Conservation (phyloP, 768 basidiomycete species). For the Termitomyces sp. region DNA sequence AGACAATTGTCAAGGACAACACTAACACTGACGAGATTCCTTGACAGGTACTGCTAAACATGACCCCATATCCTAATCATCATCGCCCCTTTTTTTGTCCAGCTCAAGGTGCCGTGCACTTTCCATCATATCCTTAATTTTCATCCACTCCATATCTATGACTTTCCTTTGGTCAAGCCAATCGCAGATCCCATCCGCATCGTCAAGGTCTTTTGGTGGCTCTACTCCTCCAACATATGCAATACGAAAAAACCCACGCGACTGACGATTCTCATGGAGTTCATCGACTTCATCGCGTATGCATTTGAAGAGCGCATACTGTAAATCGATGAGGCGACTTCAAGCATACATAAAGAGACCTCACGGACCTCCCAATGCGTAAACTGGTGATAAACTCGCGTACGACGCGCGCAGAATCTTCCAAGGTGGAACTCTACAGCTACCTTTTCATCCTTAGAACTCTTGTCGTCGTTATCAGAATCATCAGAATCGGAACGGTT, state of each 20-base stretch:
- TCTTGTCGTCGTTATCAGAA: conserved; percentile 11
- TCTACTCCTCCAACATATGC: conserved; percentile 45
- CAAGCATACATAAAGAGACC: neutral
- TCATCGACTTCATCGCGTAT: conserved; percentile 55
- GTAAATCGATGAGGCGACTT: conserved; percentile 7
- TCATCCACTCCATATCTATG: conserved; percentile 66
- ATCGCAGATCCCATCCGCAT: conserved; percentile 77
- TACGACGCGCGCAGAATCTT: conserved; percentile 73
- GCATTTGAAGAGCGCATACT: conserved; percentile 62
- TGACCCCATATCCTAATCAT: conserved; percentile 19
- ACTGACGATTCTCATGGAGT: conserved; percentile 31
- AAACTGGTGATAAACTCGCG: conserved; percentile 63
- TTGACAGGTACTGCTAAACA: neutral
- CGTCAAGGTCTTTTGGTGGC: conserved; percentile 61
- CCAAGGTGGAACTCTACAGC: conserved; percentile 55
- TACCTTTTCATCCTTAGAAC: conserved; percentile 6
- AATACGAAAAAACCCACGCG: conserved; percentile 49
- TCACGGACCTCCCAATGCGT: conserved; percentile 77
- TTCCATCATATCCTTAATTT: conserved; percentile 69
- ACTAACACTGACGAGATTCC: neutral
- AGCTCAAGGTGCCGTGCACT: conserved; percentile 60
- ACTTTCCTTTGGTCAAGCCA: conserved; percentile 71
- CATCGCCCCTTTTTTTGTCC: conserved; percentile 38
- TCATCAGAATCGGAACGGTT: conserved; percentile 13
- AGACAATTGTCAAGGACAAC: neutral